A percentile compares a stretch with the other conserved stretches of the same genome.
phyloP scores from a whole-genome alignment of 495 filamentous ascomycete species.

The Penicillium pancosmium region DNA sequence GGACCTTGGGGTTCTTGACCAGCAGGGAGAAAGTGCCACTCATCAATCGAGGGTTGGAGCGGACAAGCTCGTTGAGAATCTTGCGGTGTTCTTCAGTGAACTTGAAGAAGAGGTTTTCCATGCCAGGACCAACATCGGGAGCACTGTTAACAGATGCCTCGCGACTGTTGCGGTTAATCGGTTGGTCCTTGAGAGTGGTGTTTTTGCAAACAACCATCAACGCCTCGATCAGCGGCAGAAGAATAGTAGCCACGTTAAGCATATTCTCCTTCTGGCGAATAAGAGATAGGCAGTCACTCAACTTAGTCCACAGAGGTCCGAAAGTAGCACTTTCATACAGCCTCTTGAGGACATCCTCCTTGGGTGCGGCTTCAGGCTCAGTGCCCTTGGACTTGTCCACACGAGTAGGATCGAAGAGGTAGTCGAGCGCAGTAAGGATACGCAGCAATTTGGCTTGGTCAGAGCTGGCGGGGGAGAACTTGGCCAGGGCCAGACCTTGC shows the following conservation, averaged over 20 bases:
- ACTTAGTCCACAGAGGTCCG: conserved; percentile 83
- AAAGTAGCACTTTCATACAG: conserved; percentile 93
- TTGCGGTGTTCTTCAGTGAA: conserved; percentile 99
- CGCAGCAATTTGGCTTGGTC: conserved; percentile 94
- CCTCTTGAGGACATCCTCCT: conserved; percentile 78
- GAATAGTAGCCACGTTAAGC: conserved; percentile 93
- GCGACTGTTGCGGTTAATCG: conserved; percentile 59
- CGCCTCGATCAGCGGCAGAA: conserved; percentile 90
- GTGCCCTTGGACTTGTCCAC: conserved; percentile 56
- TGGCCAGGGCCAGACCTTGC: conserved; percentile 88
- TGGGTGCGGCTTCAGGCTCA: conserved; percentile 56
- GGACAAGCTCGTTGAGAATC: conserved; percentile 96
- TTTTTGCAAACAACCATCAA: conserved; percentile 99
- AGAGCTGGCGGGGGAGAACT: conserved; percentile 93
- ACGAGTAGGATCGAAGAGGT: conserved; percentile 81
- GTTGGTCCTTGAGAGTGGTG: conserved; percentile 74
- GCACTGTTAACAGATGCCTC: conserved; percentile 76
- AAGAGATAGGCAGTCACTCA: conserved; percentile 87
- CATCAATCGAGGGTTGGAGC: conserved; percentile 96
- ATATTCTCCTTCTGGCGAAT: conserved; percentile 92
- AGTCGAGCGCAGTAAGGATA: conserved; percentile 92
- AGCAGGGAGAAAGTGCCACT: conserved; percentile 93
- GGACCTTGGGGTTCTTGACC: conserved; percentile 97
- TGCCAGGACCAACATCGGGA: conserved; percentile 67
- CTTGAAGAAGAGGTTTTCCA: conserved; percentile 93